Conservation (phyloP, 139 green algal genomes). For the Auxenochlorella pyrenoidosa region DNA sequence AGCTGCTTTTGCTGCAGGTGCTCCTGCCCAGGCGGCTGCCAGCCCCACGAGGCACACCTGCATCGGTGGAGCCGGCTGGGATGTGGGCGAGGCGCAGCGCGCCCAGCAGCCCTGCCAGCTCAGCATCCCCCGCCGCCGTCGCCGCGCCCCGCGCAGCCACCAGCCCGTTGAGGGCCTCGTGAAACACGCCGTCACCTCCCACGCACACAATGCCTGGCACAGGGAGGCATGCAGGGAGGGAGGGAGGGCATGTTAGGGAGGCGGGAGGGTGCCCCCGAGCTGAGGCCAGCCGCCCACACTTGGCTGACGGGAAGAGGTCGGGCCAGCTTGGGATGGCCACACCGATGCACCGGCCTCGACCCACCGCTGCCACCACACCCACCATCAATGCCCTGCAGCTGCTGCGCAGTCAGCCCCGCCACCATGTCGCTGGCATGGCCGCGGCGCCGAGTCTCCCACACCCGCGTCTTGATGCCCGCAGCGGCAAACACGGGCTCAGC, state of each 20-base stretch:
- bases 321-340: too few relatives aligned
- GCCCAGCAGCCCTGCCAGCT: background rate
- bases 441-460: conserved; percentile 64
- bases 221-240: background rate
- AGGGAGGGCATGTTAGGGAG: background rate
- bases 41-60: background rate
- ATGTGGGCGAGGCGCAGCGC: conserved; percentile 82
- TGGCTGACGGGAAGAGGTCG: too few relatives aligned
- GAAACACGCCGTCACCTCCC: conserved; percentile 91
- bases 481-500: conserved; percentile 66
- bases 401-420: conserved; percentile 54
- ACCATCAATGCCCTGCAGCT: conserved; percentile 68
- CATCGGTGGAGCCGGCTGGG: conserved; percentile 87
- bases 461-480: conserved; percentile 59
- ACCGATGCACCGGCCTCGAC: too few relatives aligned
- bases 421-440: conserved; percentile 69
- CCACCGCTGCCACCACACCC: background rate
- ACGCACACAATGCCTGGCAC: conserved; percentile 46
- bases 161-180: conserved; percentile 88
- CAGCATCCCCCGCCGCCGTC: background rate
- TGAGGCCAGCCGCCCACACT: too few relatives aligned
- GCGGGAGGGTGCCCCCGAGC: too few relatives aligned
- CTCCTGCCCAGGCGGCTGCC: background rate
- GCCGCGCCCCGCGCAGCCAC: conserved; percentile 52
- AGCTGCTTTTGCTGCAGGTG: background rate